These are phyloP conservation scores for Termitomyces sp. DNA, from an alignment of 768 basidiomycete species.

Conservation along the genomic window DNA sequence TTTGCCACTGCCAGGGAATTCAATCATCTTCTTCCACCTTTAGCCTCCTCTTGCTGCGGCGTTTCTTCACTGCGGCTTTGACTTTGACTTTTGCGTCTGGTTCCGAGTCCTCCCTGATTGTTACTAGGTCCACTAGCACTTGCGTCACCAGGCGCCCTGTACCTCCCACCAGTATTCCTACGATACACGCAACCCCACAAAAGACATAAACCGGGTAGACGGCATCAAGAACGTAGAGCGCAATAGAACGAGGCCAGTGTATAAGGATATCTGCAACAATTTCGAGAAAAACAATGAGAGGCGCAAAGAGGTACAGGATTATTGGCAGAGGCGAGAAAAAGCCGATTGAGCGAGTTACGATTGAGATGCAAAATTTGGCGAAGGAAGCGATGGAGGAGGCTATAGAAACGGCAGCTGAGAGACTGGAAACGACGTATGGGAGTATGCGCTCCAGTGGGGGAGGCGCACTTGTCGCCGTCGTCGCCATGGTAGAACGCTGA, in stretches of 20 bases:
- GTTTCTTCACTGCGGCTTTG: not conserved
- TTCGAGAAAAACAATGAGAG: slow-evolving; percentile 36
- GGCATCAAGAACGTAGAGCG: slow-evolving; percentile 32
- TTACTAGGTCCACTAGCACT: slow-evolving; percentile 9
- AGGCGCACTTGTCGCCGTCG: not conserved
- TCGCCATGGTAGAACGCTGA: not conserved
- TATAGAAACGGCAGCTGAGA: slow-evolving; percentile 3
- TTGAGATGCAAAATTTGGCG: slow-evolving; percentile 1
- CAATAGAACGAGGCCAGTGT: slow-evolving; percentile 36
- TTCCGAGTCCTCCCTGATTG: not conserved
- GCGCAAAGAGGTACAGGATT: slow-evolving; percentile 40
- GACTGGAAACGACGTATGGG: slow-evolving; percentile 9
- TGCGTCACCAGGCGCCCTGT: slow-evolving; percentile 19
- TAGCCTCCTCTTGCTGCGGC: not conserved
- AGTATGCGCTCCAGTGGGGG: slow-evolving; percentile 12
- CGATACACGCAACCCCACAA: slow-evolving; percentile 49
- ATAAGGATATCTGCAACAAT: slow-evolving; percentile 37
- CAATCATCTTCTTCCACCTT: slow-evolving; percentile 1
- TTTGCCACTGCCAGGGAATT: too few relatives aligned
- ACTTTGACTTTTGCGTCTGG: not conserved
- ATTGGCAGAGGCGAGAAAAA: slow-evolving; percentile 22
- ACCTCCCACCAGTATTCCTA: slow-evolving; percentile 40
- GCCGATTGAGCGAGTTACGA: not conserved
- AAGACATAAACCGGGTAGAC: slow-evolving; percentile 55
- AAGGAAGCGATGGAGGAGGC: not conserved